These are phyloP conservation scores for Tetrahymena borealis DNA, from an alignment of 73 alveolate genomes.

Conservation along the genomic window DNA sequence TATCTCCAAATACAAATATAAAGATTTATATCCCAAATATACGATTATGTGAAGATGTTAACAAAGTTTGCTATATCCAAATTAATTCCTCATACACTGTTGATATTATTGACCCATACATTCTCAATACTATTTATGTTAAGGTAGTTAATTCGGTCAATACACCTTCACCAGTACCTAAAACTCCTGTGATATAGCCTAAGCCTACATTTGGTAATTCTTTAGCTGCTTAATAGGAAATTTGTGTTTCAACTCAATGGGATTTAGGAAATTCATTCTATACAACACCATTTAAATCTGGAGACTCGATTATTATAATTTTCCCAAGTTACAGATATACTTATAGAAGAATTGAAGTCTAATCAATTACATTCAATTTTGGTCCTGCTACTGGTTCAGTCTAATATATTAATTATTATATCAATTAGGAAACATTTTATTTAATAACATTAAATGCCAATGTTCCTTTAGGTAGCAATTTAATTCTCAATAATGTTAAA, in stretches of 20 bases:
- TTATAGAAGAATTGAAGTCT: background rate
- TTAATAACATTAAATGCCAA: background rate
- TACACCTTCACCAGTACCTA: background rate
- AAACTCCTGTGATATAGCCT: background rate
- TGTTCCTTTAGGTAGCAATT: background rate
- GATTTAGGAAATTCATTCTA: background rate
- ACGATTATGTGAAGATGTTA: slow-evolving; percentile 8
- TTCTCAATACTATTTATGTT: background rate
- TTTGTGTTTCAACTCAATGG: background rate
- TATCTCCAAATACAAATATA: background rate
- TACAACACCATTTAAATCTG: background rate
- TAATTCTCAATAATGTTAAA: background rate
- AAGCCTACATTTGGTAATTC: background rate
- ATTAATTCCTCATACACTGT: slow-evolving; percentile 25
- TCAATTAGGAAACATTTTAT: background rate
- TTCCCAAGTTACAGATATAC: background rate
- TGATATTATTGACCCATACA: slow-evolving; percentile 24
- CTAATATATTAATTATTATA: background rate
- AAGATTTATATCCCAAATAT: slow-evolving; percentile 17
- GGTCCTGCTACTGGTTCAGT: background rate
- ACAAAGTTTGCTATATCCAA: slow-evolving; percentile 7
- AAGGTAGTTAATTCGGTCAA: background rate
- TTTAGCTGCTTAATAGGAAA: background rate
- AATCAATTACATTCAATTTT: background rate
- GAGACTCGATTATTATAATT: background rate